These are phyloP conservation scores for Hebeloma cylindrosporum DNA, from an alignment of 768 basidiomycete species.

Conservation along the genomic window DNA sequence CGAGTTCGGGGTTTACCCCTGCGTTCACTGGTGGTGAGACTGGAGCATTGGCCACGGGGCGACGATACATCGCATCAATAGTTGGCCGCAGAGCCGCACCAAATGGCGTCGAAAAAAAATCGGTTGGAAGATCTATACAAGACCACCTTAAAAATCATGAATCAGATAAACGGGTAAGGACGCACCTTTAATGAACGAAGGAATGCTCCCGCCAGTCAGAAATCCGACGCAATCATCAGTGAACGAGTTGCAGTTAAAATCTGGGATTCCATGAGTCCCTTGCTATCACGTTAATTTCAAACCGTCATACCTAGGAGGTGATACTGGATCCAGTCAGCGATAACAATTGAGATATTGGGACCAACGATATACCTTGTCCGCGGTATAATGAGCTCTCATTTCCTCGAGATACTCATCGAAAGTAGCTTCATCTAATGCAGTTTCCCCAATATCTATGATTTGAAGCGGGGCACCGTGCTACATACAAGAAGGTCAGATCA, in stretches of 20 bases:
- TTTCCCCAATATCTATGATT: slow-evolving; percentile 74
- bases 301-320: slow-evolving; percentile 68
- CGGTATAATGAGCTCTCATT: slow-evolving; percentile 79
- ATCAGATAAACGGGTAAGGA: background rate
- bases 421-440: slow-evolving; percentile 78
- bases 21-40: slow-evolving; percentile 27
- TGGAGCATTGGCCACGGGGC: slow-evolving; percentile 48
- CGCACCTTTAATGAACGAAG: slow-evolving; percentile 77
- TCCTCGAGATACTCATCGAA: slow-evolving; percentile 82
- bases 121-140: slow-evolving; percentile 65
- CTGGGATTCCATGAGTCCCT: slow-evolving; percentile 32
- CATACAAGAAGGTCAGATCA: background rate
- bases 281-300: background rate
- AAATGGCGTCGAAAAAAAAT: slow-evolving; percentile 88
- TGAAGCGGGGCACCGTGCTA: slow-evolving; percentile 78
- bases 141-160: background rate
- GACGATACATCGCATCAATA: slow-evolving; percentile 86
- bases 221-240: slow-evolving; percentile 88
- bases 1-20: slow-evolving; percentile 48
- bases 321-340: slow-evolving; percentile 48
- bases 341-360: background rate
- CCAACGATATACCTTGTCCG: slow-evolving; percentile 68
- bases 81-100: slow-evolving; percentile 84
- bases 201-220: slow-evolving; percentile 80
- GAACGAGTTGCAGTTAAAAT: slow-evolving; percentile 96